Base-by-base conservation (phyloP, 2,329 filamentous ascomycete species). In the Ilyonectria robusta region DNA sequence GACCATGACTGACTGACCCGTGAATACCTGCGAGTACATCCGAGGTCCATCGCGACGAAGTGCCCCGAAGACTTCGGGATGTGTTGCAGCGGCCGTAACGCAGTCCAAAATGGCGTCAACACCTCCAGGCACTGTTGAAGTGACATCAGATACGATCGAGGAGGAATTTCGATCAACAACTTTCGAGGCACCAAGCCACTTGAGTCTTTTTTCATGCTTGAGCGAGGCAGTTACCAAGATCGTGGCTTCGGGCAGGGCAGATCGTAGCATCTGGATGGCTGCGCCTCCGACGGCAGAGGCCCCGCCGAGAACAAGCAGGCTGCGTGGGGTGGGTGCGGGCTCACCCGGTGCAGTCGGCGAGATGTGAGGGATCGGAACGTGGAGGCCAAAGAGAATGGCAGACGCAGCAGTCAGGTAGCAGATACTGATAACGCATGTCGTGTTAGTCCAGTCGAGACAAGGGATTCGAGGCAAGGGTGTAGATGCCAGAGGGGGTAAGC, bases 81-180 rank as follows among this genome's bases (percentile, higher is more conserved):
- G 54, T 0, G 47, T 21, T 21, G 65, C 63, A 53, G 67, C 71
- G 3, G 69, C 71, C 1, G 65, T 61, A n/a, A 72, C 71, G 54
- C 69, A 71, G 37, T 72, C 71, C 2, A 72, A 55, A 44, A 72
- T 72, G 26, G 71, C 71, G 21, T 72, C 71, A 13, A 72, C 68
- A 1, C 71, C 71, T 7, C 56, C 57, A 10, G 61, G 47, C 6
- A 57, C 6, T 2, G 21, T 17, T 4, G 2, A 51, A 11, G 21
- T 51, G 21, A 72, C 59, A 7, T 61, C 65, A 13, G 65, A 62
- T 3, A 50, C 46, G 2, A 70, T 17, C 1, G 59, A 62, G 7
- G 62, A n/a, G 1, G 67, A 60, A 11, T 48, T 17, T 8, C 71
- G 58, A 44, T 69, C 67, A 17, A 74, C 55, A 13, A 64, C 37